phyloP scores from a whole-genome alignment of 352 stramenopile species.

The Paralagenidium karlingii region DNA sequence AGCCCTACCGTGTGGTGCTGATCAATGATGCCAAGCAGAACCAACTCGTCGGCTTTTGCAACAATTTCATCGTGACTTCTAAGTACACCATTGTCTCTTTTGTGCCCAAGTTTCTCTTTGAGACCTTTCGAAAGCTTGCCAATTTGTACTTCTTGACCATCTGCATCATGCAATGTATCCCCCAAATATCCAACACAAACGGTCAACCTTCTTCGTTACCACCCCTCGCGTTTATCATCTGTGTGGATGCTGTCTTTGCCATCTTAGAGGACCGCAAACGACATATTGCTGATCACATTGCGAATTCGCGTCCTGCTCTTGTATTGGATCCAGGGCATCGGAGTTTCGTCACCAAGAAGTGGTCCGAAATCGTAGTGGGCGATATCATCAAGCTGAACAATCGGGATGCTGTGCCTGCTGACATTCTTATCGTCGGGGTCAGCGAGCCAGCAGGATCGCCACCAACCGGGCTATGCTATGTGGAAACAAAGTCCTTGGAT shows the following conservation, averaged over 20 bases:
- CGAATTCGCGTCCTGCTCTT: conserved; percentile 57
- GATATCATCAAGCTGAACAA: conserved; percentile 75
- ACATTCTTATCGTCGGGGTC: conserved; percentile 74
- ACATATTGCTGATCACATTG: conserved; percentile 67
- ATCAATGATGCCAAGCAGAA: conserved; percentile 47
- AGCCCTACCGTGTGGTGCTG: conserved; percentile 36
- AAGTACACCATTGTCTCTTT: conserved; percentile 87
- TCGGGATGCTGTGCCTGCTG: conserved; percentile 68
- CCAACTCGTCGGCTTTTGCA: conserved; percentile 40
- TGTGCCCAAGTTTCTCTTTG: conserved; percentile 85
- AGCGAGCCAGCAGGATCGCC: conserved; percentile 41
- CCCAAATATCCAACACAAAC: conserved; percentile 84
- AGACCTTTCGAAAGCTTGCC: conserved; percentile 84
- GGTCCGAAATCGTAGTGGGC: conserved; percentile 77
- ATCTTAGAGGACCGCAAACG: conserved; percentile 81
- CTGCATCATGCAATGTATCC: conserved; percentile 78
- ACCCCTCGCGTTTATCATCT: conserved; percentile 85
- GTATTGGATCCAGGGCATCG: conserved; percentile 33
- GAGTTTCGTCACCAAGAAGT: conserved; percentile 41
- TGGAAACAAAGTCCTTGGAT: conserved; percentile 87
- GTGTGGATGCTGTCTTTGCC: conserved; percentile 80
- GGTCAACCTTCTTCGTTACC: conserved; percentile 78
- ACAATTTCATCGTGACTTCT: conserved; percentile 86
- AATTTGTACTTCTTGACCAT: conserved; percentile 92
- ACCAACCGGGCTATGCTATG: conserved; percentile 72